Base-by-base conservation (phyloP, 192 early-diverging fungal species). In the Gamsiella multidivaricata region DNA sequence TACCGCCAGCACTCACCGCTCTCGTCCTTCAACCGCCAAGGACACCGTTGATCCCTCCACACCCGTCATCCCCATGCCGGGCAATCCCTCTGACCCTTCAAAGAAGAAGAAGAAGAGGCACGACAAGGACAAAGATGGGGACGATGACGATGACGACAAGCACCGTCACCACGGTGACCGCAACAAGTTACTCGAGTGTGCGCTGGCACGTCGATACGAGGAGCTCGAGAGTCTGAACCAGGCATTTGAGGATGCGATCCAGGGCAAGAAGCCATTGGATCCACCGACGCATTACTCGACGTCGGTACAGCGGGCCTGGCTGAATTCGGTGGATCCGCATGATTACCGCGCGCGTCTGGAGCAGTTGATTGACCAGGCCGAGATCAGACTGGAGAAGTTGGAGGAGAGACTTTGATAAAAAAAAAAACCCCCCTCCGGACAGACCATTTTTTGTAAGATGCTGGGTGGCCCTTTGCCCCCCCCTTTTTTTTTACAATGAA, bases 201-300 rank as follows among this genome's bases (percentile, higher is more conserved):
- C 65, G 7, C 15, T 37, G 45, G 41, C 29, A 15, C 46, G 46
- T n/a, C 65, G 54, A 3, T 4, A 25, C 25, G 45, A 46, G 2
- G 65, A 57, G 45, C 11, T 68, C 6, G 25, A 58, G 15, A 23
- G 58, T 49, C 33, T 68, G 2, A 26, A 45, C 1, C 14, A 28
- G 22, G 46, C 54, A 6, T 65, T 47, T 28, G 55, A 36, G 29
- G 54, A 56, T 5, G 33, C 41, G 22, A 18, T 56, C 9, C 32
- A 54, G 26, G 43, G 52, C 32, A 67, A 67, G 65, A 55, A 23
- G n/a, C 65, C 65, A 3, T 36, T 57, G 5, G 54, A 67, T 26
- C 65, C 65, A 3, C 65, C 42, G 1, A 47, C 25, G 22, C 25
- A 46, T 0, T 26, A 49, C 43, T 39, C 41, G 2, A 20, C 17